Conservation (phyloP, 164 flowering plant species). For the Amborella trichopoda region DNA sequence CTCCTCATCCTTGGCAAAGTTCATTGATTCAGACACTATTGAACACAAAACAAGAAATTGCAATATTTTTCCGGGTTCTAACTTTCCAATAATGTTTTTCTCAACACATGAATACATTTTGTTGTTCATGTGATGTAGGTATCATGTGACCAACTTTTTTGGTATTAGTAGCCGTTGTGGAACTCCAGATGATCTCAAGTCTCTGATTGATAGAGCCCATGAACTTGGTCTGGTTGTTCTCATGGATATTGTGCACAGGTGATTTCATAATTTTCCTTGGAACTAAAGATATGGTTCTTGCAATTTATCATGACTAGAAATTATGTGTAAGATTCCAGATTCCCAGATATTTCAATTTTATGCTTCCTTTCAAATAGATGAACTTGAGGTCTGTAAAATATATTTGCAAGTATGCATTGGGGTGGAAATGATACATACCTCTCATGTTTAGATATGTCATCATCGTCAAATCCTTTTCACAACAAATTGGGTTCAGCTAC, state of each 20-base stretch:
- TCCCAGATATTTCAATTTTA: background rate
- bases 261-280: too few relatives aligned
- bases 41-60: too few relatives aligned
- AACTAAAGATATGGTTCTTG: too few relatives aligned
- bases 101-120: background rate
- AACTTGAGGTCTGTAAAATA: too few relatives aligned
- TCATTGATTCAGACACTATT: too few relatives aligned
- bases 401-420: too few relatives aligned
- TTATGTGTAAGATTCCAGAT: too few relatives aligned
- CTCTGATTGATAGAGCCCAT: slow-evolving; percentile 93
- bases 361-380: background rate
- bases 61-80: background rate
- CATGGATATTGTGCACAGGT: slow-evolving; percentile 99
- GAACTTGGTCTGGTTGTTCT: slow-evolving; percentile 94
- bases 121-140: slow-evolving; percentile 32
- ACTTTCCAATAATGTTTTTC: background rate
- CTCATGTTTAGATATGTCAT: too few relatives aligned
- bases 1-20: slow-evolving; percentile 2
- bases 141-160: slow-evolving; percentile 97
- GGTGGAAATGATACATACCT: too few relatives aligned
- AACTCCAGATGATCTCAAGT: slow-evolving; percentile 96
- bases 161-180: slow-evolving; percentile 99
- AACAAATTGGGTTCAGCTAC: too few relatives aligned
- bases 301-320: too few relatives aligned
- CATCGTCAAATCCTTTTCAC: too few relatives aligned